Evolutionary conservation across 352 stramenopile species (phyloP), one percentile per base, ranked within the genome.

Genomic region (Phytophthora gonapodyides): DNA sequence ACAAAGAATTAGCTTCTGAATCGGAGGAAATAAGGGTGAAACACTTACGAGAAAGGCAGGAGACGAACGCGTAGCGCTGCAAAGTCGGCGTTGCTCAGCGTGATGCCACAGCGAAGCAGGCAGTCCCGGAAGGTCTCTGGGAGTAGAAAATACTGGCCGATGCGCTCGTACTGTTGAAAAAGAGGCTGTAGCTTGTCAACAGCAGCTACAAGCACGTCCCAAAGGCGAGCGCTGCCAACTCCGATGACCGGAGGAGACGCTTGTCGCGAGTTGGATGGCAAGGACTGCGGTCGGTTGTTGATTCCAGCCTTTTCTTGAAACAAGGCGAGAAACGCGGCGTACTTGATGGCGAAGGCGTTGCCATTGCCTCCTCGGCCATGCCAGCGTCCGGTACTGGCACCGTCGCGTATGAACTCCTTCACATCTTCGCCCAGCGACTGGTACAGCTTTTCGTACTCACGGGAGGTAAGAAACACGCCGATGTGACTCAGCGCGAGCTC

Each of bases 391-490:
- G 69, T 67, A 21, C 42, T 70, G 1, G 54, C 61, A 44, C 53
- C 49, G 45, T 70, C 66, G 27, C 50, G 61, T 34, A 35, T 56
- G 30, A 60, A 67, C 36, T 70, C 66, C 44, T 73, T 73, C n/a
- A 70, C 55, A 11, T 69, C 49, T 2, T 65, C 46, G 7, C 35
- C 44, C 1, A 93, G 60, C 12, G 81, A 75, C 33, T 74, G 73
- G 57, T 91, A 91, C 4, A 91, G 60, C 30, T 76, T 77, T 15
- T 91, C 78, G 49, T 85, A 90, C 60, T 93, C 84, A 5, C 78
- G 63, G 0, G 71, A 52, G 3, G 81, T 91, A 17, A 93, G 66
- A 48, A 89, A 90, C 6, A 93, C 75, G 30, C 82, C 84, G 16
- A 90, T 82, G 57, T 93, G 82, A 35, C 69, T 86, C 46, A 93